Percentiles rank a stretch among this genome's conserved stretches.
phyloP scores from a whole-genome alignment of 371 early-diverging fungal genomes.

The Blakeslea trispora region DNA sequence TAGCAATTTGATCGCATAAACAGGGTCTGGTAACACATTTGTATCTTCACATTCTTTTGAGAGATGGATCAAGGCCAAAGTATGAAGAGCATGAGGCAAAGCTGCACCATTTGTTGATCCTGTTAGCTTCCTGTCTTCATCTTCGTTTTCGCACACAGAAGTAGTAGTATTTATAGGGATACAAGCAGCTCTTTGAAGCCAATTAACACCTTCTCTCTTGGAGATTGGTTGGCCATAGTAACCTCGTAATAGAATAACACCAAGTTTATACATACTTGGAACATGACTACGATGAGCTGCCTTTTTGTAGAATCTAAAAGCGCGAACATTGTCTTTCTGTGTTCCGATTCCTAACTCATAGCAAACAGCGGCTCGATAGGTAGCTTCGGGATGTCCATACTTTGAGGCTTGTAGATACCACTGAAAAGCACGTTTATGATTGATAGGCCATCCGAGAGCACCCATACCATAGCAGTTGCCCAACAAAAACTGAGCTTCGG shows the following conservation, averaged over 20 bases:
- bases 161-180: too few relatives aligned
- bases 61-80: conserved; percentile 70
- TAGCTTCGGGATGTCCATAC: conserved; percentile 87
- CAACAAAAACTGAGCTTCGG: conserved; percentile 90
- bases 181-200: conserved; percentile 90
- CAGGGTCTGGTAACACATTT: conserved; percentile 73
- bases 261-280: conserved; percentile 95
- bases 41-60: conserved; percentile 81
- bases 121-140: conserved; percentile 39
- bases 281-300: conserved; percentile 90
- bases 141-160: conserved; percentile 63
- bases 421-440: conserved; percentile 87
- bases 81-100: conserved; percentile 87
- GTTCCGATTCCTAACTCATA: conserved; percentile 94
- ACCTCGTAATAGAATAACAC: conserved; percentile 84
- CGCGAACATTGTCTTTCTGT: conserved; percentile 76
- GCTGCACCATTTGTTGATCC: conserved; percentile 3
- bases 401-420: conserved; percentile 92
- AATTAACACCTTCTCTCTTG: conserved; percentile 89
- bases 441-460: conserved; percentile 70
- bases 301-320: conserved; percentile 91
- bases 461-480: conserved; percentile 89
- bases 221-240: conserved; percentile 65
- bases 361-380: conserved; percentile 95
- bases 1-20: conserved; percentile 85